Conservation (phyloP, 805 yeast species). For the Scheffersomyces coipomensis region DNA sequence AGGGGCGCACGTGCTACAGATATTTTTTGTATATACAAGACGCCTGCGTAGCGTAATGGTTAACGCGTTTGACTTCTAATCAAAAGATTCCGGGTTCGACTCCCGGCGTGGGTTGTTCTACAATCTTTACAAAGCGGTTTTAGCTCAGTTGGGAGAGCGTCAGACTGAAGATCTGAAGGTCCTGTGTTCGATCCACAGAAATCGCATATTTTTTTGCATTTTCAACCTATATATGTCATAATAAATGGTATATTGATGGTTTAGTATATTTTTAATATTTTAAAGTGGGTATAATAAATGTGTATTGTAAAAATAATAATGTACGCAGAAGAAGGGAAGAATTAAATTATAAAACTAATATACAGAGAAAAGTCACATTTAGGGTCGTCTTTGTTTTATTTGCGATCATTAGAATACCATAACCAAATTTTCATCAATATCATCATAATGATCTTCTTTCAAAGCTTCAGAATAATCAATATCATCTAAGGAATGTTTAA, state of each 20-base stretch:
- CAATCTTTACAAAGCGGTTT: constrained; percentile 15
- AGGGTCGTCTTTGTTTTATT: too few species aligned
- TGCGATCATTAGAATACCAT: background rate
- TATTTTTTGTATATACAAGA: constrained; percentile 2
- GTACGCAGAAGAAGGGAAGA: too few species aligned
- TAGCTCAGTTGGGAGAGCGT: constrained; percentile 33
- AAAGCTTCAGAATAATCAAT: constrained; percentile 11
- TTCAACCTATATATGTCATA: too few species aligned
- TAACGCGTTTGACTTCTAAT: constrained; percentile 69
- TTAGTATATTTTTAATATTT: too few species aligned
- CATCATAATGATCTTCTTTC: constrained; percentile 12
- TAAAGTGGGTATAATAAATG: too few species aligned
- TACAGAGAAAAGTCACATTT: too few species aligned
- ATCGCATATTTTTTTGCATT: constrained; percentile 47
- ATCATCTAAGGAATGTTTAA: constrained; percentile 6
- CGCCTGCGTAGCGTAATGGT: constrained; percentile 66
- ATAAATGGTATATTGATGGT: too few species aligned
- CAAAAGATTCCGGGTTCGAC: constrained; percentile 69
- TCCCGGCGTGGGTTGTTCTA: constrained; percentile 44
- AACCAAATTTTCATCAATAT: constrained; percentile 4
- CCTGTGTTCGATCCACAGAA: constrained; percentile 87
- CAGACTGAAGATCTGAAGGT: constrained; percentile 65
- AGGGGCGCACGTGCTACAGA: background rate
- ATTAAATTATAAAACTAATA: too few species aligned
- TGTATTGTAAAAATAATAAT: too few species aligned